Evolutionary conservation across 495 filamentous ascomycete species (phyloP).

Genomic region (Trichoderma virens): DNA sequence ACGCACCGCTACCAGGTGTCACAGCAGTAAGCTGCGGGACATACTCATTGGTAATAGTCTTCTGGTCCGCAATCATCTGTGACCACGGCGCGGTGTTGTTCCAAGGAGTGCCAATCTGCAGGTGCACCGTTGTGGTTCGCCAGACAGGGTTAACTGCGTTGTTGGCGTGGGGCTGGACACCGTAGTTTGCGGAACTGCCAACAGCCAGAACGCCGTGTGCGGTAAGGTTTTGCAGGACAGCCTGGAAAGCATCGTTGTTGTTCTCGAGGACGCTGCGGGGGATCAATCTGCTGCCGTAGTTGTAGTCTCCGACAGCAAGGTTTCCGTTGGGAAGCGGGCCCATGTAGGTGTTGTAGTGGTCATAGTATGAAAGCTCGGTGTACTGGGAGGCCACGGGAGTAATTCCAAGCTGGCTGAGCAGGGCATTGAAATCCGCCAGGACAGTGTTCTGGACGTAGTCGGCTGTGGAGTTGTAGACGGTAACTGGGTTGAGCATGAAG

Average conservation of each 20-base stretch:
- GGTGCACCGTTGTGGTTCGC: slow-evolving; percentile 22
- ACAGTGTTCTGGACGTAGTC: not conserved
- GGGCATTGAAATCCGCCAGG: not conserved
- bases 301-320: slow-evolving; percentile 39
- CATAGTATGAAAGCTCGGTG: slow-evolving; percentile 29
- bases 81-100: not conserved
- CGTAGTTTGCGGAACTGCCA: slow-evolving; percentile 16
- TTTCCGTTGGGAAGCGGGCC: slow-evolving; percentile 30
- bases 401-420: not conserved
- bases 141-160: slow-evolving; percentile 50
- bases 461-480: slow-evolving; percentile 1
- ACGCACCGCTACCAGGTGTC: slow-evolving; percentile 32
- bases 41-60: slow-evolving; percentile 25
- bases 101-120: slow-evolving; percentile 17
- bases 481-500: not conserved
- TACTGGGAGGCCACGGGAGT: slow-evolving; percentile 21
- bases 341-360: slow-evolving; percentile 38
- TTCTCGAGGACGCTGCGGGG: slow-evolving; percentile 41
- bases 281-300: slow-evolving; percentile 55
- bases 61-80: slow-evolving; percentile 17
- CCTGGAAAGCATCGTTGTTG: not conserved
- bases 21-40: slow-evolving; percentile 26
- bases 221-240: not conserved
- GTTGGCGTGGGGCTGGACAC: not conserved
- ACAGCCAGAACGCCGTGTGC: slow-evolving; percentile 17